Base-by-base conservation (phyloP, 1,139 yeast species). In the Dujonia santamariae region DNA sequence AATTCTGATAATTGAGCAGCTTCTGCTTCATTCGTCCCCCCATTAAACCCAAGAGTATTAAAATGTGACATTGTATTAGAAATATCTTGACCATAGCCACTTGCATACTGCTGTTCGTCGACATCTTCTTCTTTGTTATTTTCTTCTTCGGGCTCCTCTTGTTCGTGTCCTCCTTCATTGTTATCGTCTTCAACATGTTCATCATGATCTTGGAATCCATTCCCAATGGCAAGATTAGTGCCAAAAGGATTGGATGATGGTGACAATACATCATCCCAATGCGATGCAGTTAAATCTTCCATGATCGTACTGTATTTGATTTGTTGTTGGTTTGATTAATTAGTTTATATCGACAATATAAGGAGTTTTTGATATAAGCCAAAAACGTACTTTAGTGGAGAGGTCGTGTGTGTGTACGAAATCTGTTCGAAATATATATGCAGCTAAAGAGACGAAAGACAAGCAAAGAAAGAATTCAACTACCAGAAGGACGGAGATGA, bases 251-350 rank as follows among this genome's bases (percentile, higher is more conserved):
- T 15, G 11, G 36, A 23, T 7, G 32, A 26, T 11, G 63, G 53
- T 2, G 63, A 47, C 15, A 59, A 39, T 4, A 59, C 61, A 45
- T 62, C 68, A 37, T 61, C 66, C 67, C 67, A 62, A 38, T 57
- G 65, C 9, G 67, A 61, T 17, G 63, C 63, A 7, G 66, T 57
- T 20, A 62, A 48, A 37, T 62, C 67, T 35, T 59, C 61, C 64
- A 59, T 59, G 26, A 21, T 31, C n/a, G 22, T 19, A n/a, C n/a
- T 19, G 17, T 15, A 9, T 24, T 24, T n/a, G 11, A 24, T 7
- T 19, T 19, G 22, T 19, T 19, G 22, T 11, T 19, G 22, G 22
- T 7, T n/a, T n/a, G n/a, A n/a, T n/a, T n/a, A n/a, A n/a, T n/a
- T n/a, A n/a, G n/a, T n/a, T n/a, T n/a, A n/a, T n/a, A n/a, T n/a